A percentile compares a stretch with the other conserved stretches of the same genome.
These are phyloP conservation scores for Rubus parviflorus DNA, from an alignment of 306 rosid genomes.

Conservation along the genomic window DNA sequence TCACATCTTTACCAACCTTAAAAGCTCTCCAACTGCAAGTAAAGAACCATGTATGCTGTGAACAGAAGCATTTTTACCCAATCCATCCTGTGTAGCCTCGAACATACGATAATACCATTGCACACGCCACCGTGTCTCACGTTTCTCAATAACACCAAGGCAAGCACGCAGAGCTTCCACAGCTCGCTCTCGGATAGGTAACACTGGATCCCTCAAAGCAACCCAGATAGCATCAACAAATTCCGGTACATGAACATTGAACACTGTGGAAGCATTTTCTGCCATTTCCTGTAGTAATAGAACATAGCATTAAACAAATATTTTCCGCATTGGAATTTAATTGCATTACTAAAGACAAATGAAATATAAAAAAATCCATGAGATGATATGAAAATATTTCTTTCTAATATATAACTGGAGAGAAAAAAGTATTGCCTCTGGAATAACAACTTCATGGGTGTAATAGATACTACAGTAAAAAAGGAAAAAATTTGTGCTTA, in stretches of 20 bases:
- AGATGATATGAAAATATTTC: neutral
- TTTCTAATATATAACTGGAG: neutral
- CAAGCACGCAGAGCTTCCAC: conserved; percentile 99
- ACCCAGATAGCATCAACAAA: conserved; percentile 99
- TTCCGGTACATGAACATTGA: conserved; percentile 96
- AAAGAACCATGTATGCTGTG: conserved; percentile 98
- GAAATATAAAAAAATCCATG: neutral
- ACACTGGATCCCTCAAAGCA: conserved; percentile 88
- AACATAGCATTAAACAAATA: neutral
- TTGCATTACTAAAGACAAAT: neutral
- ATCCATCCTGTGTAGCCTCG: conserved; percentile 96
- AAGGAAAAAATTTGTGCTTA: conserved; percentile 36
- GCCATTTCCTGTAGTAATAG: conserved; percentile 82
- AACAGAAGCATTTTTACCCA: conserved; percentile 91
- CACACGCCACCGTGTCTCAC: conserved; percentile 99
- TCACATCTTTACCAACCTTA: conserved; percentile 57
- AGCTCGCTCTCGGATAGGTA: conserved; percentile 93
- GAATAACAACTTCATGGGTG: neutral
- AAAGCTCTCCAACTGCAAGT: conserved; percentile 99
- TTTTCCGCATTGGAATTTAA: neutral
- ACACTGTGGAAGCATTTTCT: conserved; percentile 94
- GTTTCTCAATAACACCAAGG: conserved; percentile 88
- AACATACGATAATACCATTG: conserved; percentile 99
- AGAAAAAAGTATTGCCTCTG: neutral
- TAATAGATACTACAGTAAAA: neutral